Conservation (phyloP, 192 early-diverging fungal species). For the Entomortierella lignicola region DNA sequence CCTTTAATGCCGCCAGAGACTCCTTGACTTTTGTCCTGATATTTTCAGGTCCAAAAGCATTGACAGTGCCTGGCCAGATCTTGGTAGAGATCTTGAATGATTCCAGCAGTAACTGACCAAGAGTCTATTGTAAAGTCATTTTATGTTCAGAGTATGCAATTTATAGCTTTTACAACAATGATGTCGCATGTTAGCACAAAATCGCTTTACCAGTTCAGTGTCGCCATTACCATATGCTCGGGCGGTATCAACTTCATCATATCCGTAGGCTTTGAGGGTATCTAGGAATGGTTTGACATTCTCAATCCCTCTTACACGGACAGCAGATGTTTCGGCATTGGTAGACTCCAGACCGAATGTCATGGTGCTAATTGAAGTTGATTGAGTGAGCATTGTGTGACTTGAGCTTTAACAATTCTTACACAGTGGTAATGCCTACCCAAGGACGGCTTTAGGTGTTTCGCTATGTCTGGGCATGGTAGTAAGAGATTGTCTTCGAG, state of each 20-base stretch:
- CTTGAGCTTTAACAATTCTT: too few relatives aligned
- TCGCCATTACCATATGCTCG: constrained; percentile 62
- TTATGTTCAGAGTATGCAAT: too few relatives aligned
- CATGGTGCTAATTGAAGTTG: constrained; percentile 9
- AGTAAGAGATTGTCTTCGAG: too few relatives aligned
- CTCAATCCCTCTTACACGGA: constrained; percentile 17
- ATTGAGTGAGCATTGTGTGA: not conserved
- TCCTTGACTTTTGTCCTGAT: too few relatives aligned
- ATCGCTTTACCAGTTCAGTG: constrained; percentile 52
- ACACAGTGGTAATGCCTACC: too few relatives aligned
- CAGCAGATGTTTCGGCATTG: not conserved
- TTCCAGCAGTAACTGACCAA: constrained; percentile 2
- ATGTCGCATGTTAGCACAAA: too few relatives aligned
- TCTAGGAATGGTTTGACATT: constrained; percentile 20
- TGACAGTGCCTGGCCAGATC: constrained; percentile 58
- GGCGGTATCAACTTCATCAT: constrained; percentile 50
- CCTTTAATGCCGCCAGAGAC: constrained; percentile 63
- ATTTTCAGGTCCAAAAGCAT: too few relatives aligned
- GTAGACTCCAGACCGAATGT: constrained; percentile 19
- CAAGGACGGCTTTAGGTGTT: too few relatives aligned
- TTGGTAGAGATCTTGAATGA: constrained; percentile 66
- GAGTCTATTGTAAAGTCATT: too few relatives aligned
- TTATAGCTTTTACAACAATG: too few relatives aligned
- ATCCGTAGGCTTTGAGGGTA: constrained; percentile 5
- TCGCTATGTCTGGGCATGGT: too few relatives aligned